A percentile compares a stretch with the other conserved stretches of the same genome.
These are phyloP conservation scores for Primulina tabacum DNA, from an alignment of 257 asterid species.

Conservation along the genomic window DNA sequence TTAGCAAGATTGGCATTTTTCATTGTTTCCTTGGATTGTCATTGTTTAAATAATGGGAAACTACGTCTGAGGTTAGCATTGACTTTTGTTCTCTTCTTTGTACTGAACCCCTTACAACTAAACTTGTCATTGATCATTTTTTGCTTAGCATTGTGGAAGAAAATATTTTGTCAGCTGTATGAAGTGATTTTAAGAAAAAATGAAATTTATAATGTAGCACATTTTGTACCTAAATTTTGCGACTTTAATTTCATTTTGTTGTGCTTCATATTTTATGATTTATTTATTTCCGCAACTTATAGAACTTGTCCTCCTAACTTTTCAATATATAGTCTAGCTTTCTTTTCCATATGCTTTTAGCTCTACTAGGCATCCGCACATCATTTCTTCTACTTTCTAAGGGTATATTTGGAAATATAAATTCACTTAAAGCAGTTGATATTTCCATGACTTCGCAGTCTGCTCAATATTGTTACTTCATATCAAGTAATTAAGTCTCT, in stretches of 20 bases:
- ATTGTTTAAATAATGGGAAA: background rate
- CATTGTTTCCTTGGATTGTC: background rate
- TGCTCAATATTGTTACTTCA: constrained; percentile 9
- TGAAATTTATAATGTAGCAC: background rate
- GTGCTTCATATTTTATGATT: background rate
- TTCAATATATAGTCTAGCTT: background rate
- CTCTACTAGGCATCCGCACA: background rate
- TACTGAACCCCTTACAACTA: background rate
- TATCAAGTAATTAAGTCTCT: background rate
- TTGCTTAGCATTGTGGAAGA: background rate
- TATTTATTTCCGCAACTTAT: background rate
- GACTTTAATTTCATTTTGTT: background rate
- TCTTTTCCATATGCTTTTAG: background rate
- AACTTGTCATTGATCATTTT: background rate
- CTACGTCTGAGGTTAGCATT: background rate
- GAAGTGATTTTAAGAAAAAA: background rate
- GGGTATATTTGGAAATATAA: background rate
- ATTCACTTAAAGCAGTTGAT: background rate
- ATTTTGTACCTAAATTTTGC: background rate
- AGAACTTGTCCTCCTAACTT: background rate
- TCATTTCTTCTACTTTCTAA: background rate
- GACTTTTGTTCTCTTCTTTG: background rate
- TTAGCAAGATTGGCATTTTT: background rate
- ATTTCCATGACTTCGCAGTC: constrained; percentile 6
- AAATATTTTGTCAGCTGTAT: background rate